Evolutionary conservation across 73 alveolate species (phyloP).

Genomic region (Stentor roeselii): DNA sequence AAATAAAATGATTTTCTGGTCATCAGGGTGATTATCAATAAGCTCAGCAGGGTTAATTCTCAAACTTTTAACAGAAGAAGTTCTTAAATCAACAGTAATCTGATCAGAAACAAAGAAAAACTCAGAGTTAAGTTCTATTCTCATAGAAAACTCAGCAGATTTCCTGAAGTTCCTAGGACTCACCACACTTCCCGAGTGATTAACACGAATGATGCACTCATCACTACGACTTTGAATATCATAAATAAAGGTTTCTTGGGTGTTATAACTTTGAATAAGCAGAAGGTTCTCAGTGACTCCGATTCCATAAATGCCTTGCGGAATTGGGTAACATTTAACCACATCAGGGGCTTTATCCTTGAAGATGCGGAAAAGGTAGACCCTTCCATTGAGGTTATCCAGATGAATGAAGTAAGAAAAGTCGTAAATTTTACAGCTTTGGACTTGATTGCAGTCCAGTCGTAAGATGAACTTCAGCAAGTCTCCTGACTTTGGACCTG

Average conservation of each 20-base stretch:
- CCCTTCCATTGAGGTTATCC: background rate
- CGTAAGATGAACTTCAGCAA: background rate
- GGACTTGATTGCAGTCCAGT: background rate
- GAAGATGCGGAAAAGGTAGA: background rate
- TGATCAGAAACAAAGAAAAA: background rate
- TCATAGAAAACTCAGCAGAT: background rate
- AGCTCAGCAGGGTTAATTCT: background rate
- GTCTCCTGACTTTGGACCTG: background rate
- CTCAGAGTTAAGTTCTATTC: background rate
- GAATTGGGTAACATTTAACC: background rate
- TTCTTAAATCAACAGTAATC: background rate
- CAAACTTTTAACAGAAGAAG: background rate
- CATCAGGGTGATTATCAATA: background rate
- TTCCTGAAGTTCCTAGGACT: background rate
- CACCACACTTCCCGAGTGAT: background rate
- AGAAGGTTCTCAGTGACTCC: background rate
- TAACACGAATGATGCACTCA: background rate
- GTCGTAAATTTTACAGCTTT: background rate
- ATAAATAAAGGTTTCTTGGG: background rate
- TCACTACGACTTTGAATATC: background rate
- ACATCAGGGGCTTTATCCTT: background rate
- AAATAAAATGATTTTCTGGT: background rate
- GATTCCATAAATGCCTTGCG: background rate
- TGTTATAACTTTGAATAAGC: background rate
- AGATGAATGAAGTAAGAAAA: background rate